Conservation (phyloP, 768 basidiomycete genomes). For the Chalciporus chontae region DNA sequence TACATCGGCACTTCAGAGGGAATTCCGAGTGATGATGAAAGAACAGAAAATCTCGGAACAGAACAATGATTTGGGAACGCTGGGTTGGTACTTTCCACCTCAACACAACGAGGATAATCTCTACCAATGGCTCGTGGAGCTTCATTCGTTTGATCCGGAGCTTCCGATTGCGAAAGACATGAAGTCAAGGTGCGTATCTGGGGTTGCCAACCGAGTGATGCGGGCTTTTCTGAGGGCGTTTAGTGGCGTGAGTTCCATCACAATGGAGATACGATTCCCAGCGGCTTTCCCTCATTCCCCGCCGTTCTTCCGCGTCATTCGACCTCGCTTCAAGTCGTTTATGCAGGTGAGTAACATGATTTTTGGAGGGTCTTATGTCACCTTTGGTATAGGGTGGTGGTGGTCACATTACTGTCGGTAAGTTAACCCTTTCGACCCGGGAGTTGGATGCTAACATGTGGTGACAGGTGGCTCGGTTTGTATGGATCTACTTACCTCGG, state of each 20-base stretch:
- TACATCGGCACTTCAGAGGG: conserved; percentile 55
- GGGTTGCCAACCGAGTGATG: neutral
- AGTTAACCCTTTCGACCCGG: conserved; percentile 1
- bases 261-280: conserved; percentile 72
- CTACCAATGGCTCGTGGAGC: conserved; percentile 71
- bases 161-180: conserved; percentile 63
- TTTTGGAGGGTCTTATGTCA: neutral
- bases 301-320: conserved; percentile 74
- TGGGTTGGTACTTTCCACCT: conserved; percentile 72
- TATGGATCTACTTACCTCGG: conserved; percentile 66
- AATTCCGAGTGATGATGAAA: conserved; percentile 57
- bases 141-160: conserved; percentile 63
- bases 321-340: conserved; percentile 70
- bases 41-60: conserved; percentile 50
- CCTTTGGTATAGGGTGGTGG: conserved; percentile 48
- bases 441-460: neutral
- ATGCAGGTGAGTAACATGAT: conserved; percentile 33
- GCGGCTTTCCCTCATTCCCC: conserved; percentile 63
- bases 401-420: conserved; percentile 64
- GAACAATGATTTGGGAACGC: conserved; percentile 36
- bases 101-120: conserved; percentile 65
- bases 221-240: neutral
- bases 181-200: conserved; percentile 38
- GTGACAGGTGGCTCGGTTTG: conserved; percentile 65
- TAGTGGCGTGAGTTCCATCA: conserved; percentile 59